Base-by-base conservation (phyloP, 495 filamentous ascomycete species). In the Penicillium psychrofluorescens region DNA sequence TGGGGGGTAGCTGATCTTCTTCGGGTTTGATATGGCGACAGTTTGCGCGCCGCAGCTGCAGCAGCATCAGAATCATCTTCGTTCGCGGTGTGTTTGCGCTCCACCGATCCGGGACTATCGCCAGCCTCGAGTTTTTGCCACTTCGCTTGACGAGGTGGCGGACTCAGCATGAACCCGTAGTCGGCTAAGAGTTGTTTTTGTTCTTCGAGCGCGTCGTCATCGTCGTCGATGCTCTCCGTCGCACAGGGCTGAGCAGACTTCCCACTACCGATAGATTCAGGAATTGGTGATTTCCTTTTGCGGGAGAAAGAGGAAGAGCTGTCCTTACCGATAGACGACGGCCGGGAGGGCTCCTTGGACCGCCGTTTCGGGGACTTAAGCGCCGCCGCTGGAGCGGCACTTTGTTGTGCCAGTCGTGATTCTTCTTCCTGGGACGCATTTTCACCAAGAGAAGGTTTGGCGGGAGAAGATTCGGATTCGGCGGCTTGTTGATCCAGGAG, bases 201-300 rank as follows among this genome's bases (percentile, higher is more conserved):
- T 22, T 42, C 12, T 39, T 52, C 43, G 41, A 32, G 38, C 36
- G 42, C 42, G 34, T 16, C 36, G 29, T 52, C 44, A 48, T 49
- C 38, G 53, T 16, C 8, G 35, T 41, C 43, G 42, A 42, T 38
- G 43, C 28, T 29, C 48, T 41, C 12, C 55, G 47, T 45, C 46
- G 50, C 15, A 48, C 11, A 39, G 45, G 60, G 34, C 28, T 57
- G 45, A 49, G 30, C 16, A 48, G 50, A 39, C 32, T 36, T 38
- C 48, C 47, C 45, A 49, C 49, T 61, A 55, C 40, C 49, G 31
- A 57, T 28, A n/a, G 55, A 50, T 59, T 64, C 55, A 55, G 66
- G 62, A 50, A 59, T 54, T 27, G 62, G 58, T 35, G 60, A 66
- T 46, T 70, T 71, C 49, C 69, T 56, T 49, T 71, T 72, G 43